These are phyloP conservation scores for Trametes polyzona DNA, from an alignment of 1,284 basidiomycete genomes.

Conservation along the genomic window DNA sequence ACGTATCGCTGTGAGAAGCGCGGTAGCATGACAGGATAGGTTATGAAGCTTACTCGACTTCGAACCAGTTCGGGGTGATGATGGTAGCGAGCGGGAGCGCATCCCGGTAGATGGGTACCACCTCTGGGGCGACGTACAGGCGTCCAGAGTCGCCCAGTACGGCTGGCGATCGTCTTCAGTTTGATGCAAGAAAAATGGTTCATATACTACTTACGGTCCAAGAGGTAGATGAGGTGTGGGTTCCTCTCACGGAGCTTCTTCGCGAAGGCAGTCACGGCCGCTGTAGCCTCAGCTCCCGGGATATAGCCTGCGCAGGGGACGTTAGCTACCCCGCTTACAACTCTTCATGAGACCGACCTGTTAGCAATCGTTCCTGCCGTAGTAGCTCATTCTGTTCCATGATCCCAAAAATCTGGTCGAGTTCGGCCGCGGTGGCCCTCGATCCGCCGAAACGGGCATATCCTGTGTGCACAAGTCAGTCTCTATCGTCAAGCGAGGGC, in stretches of 20 bases:
- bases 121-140: slow-evolving; percentile 88
- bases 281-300: slow-evolving; percentile 82
- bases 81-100: slow-evolving; percentile 85
- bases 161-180: slow-evolving; percentile 44
- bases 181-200: neutral
- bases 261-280: slow-evolving; percentile 68
- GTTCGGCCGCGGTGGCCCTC: slow-evolving; percentile 71
- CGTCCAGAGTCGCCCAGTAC: slow-evolving; percentile 90
- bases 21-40: neutral
- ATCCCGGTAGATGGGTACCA: slow-evolving; percentile 85
- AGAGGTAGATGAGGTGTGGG: slow-evolving; percentile 77
- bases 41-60: slow-evolving; percentile 79
- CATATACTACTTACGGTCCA: slow-evolving; percentile 76
- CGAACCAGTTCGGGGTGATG: slow-evolving; percentile 98
- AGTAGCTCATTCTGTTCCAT: slow-evolving; percentile 75
- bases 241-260: slow-evolving; percentile 58
- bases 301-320: slow-evolving; percentile 69
- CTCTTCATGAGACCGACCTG: slow-evolving; percentile 47
- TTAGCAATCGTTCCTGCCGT: slow-evolving; percentile 67
- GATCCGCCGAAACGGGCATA: slow-evolving; percentile 80
- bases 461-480: slow-evolving; percentile 52
- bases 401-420: slow-evolving; percentile 66
- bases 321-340: neutral
- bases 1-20: neutral
- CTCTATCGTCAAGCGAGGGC: no score